Evolutionary conservation across 2,329 filamentous ascomycete species (phyloP), one percentile per base, ranked within the genome.

Genomic region (Nigrograna mackinnonii): DNA sequence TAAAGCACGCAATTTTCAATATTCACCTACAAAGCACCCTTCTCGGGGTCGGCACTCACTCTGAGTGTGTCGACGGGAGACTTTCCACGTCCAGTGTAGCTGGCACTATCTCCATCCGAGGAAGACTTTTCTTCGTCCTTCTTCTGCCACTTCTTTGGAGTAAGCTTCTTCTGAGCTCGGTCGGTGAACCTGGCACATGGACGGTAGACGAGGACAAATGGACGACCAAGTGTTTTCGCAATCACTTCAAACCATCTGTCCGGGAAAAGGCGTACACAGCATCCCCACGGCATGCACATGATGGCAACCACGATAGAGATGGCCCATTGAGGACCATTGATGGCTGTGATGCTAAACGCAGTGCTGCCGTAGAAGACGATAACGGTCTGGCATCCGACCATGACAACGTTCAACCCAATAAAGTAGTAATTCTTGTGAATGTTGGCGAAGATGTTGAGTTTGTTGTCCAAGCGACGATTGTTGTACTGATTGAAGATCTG

Each of bases 401-500:
- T 83, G 54, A 83, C 66, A 39, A 66, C 56, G 49, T 78, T 80
- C 60, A 83, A 79, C 14, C 68, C 58, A 36, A 83, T 72, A 55
- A 83, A 83, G 61, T 80, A 80, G 49, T 68, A 70, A 58, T 83
- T 83, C 41, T 72, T 73, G 50, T 75, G 72, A 9, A 83, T 62
- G n/a, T 79, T 79, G 52, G 79, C 74, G 46, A 84, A 78, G 41
- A 83, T 76, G 55, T 83, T 83, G 67, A 83, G 74, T 45, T 76
- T 75, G 61, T 83, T 83, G 55, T 84, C 80, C 1, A 83, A 70
- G 32, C 79, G 78, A 26, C 81, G 78, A 56, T 81, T 82, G 67
- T 84, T 85, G 69, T 83, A 78, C 65, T 84, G 77, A 61, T 85
- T 86, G 70, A 85, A 86, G 47, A 86, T 84, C 56, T 86, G 83